phyloP scores from a whole-genome alignment of 352 stramenopile species.

The Lagenidium giganteum region DNA sequence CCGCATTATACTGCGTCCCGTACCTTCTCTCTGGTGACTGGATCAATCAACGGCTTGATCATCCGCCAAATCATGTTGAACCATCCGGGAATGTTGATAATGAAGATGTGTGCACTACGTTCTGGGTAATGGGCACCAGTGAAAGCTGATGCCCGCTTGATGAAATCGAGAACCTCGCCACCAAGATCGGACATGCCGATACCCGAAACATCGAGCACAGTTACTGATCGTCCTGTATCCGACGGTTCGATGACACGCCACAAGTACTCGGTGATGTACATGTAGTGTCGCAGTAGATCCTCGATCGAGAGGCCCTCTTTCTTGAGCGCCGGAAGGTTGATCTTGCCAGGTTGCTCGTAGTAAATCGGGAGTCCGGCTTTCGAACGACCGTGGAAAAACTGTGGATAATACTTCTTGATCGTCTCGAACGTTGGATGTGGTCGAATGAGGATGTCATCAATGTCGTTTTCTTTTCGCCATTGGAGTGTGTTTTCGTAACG shows the following conservation, averaged over 20 bases:
- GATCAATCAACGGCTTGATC: constrained; percentile 91
- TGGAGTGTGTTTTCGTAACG: constrained; percentile 75
- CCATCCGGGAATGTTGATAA: constrained; percentile 95
- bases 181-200: constrained; percentile 87
- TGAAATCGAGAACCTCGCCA: constrained; percentile 86
- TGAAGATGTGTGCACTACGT: constrained; percentile 91
- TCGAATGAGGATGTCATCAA: constrained; percentile 84
- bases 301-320: constrained; percentile 84
- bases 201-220: constrained; percentile 77
- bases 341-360: constrained; percentile 84
- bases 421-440: constrained; percentile 76
- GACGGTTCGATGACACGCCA: constrained; percentile 79
- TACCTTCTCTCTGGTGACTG: constrained; percentile 94
- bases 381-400: constrained; percentile 86
- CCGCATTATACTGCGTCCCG: background rate
- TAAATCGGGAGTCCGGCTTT: constrained; percentile 75
- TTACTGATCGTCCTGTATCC: constrained; percentile 71
- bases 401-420: constrained; percentile 91
- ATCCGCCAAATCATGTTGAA: constrained; percentile 94
- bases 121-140: constrained; percentile 92
- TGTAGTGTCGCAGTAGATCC: constrained; percentile 86
- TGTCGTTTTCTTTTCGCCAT: constrained; percentile 81
- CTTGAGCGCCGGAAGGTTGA: constrained; percentile 82
- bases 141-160: constrained; percentile 80
- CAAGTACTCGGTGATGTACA: constrained; percentile 91